Base-by-base conservation (phyloP, 2,329 filamentous ascomycete species). In the Hypoxylon rubiginosum region DNA sequence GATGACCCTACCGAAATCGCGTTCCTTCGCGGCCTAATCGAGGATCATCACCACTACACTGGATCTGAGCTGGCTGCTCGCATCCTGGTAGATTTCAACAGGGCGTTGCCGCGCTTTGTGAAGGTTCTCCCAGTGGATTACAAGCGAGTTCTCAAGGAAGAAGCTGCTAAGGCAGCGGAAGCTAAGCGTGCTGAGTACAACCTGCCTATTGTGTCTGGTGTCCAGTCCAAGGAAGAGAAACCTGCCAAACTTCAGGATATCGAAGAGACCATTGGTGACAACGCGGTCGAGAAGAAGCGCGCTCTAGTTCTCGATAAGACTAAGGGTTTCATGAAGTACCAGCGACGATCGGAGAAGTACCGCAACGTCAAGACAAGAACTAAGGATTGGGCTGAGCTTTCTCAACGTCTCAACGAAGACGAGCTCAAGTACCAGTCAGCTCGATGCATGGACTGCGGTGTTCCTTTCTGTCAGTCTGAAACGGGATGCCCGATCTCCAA, bases 381-480 rank as follows among this genome's bases (percentile, higher is more conserved):
- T 68, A 93, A 94, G 78, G 95, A 98, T 77, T 98, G 94, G 94
- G 92, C 91, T 43, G 95, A 98, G 82, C 87, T 98, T 50, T 96
- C 91, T 64, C 89, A 89, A 75, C 92, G 95, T 63, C 87, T 98
- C 52, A 93, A 92, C 71, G 94, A 97, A 80, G 95, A 97, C 73
- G 94, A 97, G 82, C 89, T 97, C 70, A 97, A 97, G 84, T 97
- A 97, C 77, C 95, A 98, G 81, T 91, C 94, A 50, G 95, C 95
- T 66, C 92, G 95, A 71, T 98, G 95, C 85, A 98, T 98, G 95
- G 95, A 98, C 82, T 98, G 95, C 67, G 95, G 95, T 88, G 94
- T 98, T 66, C 95, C 95, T 1, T 98, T 98, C 87, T 98, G 95
- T 75, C 95, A 98, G 80, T 97, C 94, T 19, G 95, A 98, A 73